These are phyloP conservation scores for Andrographis paniculata DNA, from an alignment of 305 asterid species.

Conservation along the genomic window DNA sequence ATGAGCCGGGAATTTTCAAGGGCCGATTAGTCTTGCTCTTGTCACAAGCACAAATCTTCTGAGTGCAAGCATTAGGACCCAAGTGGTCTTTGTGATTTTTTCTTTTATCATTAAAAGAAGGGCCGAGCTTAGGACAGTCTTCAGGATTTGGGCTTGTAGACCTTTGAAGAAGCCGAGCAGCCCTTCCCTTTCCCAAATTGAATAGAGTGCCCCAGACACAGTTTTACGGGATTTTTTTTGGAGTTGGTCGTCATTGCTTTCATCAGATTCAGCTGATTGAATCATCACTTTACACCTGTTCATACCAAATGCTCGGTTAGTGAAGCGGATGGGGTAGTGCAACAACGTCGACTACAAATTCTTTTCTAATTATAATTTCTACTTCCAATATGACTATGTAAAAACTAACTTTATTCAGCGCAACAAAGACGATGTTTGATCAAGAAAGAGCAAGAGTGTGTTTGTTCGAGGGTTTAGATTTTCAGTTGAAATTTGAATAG, in stretches of 20 bases:
- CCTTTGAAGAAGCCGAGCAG: slow-evolving; percentile 84
- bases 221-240: slow-evolving; percentile 41
- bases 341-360: too few species aligned
- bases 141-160: slow-evolving; percentile 80
- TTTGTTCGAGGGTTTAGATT: too few species aligned
- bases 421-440: too few species aligned
- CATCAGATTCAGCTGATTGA: slow-evolving; percentile 71
- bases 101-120: slow-evolving; percentile 88
- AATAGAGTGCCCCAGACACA: slow-evolving; percentile 39
- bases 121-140: slow-evolving; percentile 88
- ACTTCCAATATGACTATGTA: too few species aligned
- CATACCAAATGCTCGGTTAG: slow-evolving; percentile 7
- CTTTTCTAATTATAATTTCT: too few species aligned
- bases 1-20: slow-evolving; percentile 21
- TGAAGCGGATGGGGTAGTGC: neutral
- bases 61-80: slow-evolving; percentile 64
- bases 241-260: slow-evolving; percentile 24
- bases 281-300: slow-evolving; percentile 91
- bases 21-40: slow-evolving; percentile 45
- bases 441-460: too few species aligned
- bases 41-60: slow-evolving; percentile 41
- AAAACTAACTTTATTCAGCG: too few species aligned
- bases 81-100: slow-evolving; percentile 80
- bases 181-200: slow-evolving; percentile 85
- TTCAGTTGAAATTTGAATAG: too few species aligned